Conservation (phyloP, 2,329 filamentous ascomycete genomes). For the Aspergillus persii region DNA sequence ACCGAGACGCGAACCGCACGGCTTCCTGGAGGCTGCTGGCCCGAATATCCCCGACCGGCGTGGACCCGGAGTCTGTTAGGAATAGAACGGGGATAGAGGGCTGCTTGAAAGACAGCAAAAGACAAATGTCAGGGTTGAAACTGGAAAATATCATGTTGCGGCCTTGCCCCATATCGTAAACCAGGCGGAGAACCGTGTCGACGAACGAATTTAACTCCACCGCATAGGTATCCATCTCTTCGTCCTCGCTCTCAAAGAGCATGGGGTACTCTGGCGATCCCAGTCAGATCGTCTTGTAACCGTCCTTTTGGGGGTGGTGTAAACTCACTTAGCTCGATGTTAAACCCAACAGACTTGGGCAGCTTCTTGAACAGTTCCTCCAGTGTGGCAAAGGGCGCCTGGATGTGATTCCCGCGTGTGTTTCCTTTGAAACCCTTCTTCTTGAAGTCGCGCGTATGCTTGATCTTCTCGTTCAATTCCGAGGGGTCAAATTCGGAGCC, state of each 20-base stretch:
- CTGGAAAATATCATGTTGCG: conserved; percentile 96
- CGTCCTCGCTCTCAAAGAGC: conserved; percentile 90
- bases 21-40: conserved; percentile 93
- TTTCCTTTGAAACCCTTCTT: conserved; percentile 95
- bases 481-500: conserved; percentile 44
- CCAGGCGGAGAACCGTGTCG: conserved; percentile 84
- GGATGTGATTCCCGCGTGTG: conserved; percentile 88
- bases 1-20: conserved; percentile 87
- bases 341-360: conserved; percentile 83
- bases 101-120: conserved; percentile 94
- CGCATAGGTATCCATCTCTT: conserved; percentile 94
- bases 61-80: conserved; percentile 83
- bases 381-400: conserved; percentile 90
- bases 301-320: conserved; percentile 19
- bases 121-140: conserved; percentile 95
- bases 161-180: conserved; percentile 78
- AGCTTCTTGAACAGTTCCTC: conserved; percentile 89
- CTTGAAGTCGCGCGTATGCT: conserved; percentile 94
- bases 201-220: conserved; percentile 96
- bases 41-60: conserved; percentile 78
- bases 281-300: conserved; percentile 27
- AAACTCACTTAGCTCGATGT: conserved; percentile 82
- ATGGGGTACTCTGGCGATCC: conserved; percentile 74
- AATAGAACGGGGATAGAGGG: conserved; percentile 95
- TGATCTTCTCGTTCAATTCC: conserved; percentile 77